Evolutionary conservation across 805 yeast species (phyloP), one percentile per base, ranked within the genome.

Genomic region (Saccharomycopsis capsularis): DNA sequence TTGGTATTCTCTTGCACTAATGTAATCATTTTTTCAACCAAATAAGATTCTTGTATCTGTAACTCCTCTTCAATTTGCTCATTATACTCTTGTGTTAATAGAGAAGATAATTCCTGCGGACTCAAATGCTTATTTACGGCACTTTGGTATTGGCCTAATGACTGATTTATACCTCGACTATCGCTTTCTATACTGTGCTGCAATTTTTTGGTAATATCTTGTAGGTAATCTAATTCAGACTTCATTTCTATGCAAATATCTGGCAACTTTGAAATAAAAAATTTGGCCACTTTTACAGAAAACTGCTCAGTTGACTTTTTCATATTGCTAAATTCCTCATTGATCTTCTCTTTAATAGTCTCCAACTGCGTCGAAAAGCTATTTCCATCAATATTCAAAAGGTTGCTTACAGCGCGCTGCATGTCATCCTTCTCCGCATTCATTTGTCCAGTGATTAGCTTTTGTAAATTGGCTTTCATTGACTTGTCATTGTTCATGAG

Each of bases 401-500:
- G 18, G 2, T 22, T 37, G 13, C 23, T 37, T 7, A 59, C 34
- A 1, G 39, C 25, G 0, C 45, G n/a, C 1, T 40, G 38, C 11
- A 59, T 52, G 3, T 42, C 30, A 6, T 42, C 23, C 1, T 52
- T 44, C 1, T 53, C 23, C 1, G 45, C 30, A 2, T 43, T 24
- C 3, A 59, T 42, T 1, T 49, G 39, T 1, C 40, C 32, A 4
- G 57, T 46, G 21, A 58, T 49, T 1, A 61, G 37, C 2, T 29
- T n/a, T 3, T 45, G 18, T 3, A 62, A 46, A 2, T 51, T 41
- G 3, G 44, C 24, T 34, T 59, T 62, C 0, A 62, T 52, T 2
- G 53, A 50, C 2, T 30, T 30, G 39, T 63, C 63, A 48, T 55
- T 57, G 3, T 55, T 47, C 35, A 59, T 53, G 41, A 66, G 51